Evolutionary conservation across 2,329 filamentous ascomycete genomes (phyloP).

Genomic region (Aspergillus tanneri): DNA sequence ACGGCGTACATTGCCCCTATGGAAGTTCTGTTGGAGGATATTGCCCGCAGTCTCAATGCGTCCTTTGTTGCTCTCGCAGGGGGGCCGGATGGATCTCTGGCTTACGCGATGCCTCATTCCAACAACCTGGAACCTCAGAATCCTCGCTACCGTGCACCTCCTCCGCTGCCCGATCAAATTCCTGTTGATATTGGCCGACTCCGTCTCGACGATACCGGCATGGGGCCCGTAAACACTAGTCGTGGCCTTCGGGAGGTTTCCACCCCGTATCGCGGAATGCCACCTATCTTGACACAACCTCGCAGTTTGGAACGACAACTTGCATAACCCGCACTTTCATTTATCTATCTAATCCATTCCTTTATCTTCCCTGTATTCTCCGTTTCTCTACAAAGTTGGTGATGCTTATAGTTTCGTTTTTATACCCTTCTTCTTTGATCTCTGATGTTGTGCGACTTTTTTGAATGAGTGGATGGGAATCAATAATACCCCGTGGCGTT

Average conservation of each 20-base stretch:
- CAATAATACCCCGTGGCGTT: conserved; percentile 10
- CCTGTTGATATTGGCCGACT: conserved; percentile 30
- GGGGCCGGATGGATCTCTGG: conserved; percentile 30
- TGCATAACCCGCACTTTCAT: conserved; percentile 28
- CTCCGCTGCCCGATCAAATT: conserved; percentile 26
- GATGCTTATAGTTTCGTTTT: neutral
- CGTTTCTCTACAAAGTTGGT: no score
- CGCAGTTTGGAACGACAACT: conserved; percentile 41
- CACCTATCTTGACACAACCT: conserved; percentile 31
- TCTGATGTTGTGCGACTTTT: neutral
- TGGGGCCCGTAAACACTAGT: conserved; percentile 21
- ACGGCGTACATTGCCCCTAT: conserved; percentile 94
- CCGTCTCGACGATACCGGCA: conserved; percentile 20
- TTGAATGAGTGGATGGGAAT: conserved; percentile 10
- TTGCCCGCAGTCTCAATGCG: conserved; percentile 73
- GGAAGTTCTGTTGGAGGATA: conserved; percentile 84
- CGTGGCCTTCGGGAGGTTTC: conserved; percentile 24
- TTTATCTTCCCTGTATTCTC: neutral
- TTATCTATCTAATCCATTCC: neutral
- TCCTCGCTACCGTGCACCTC: conserved; percentile 22
- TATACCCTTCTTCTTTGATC: conserved; percentile 7
- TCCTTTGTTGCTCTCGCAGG: conserved; percentile 68
- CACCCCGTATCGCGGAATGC: conserved; percentile 27
- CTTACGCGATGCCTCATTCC: conserved; percentile 22
- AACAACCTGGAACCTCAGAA: conserved; percentile 20